phyloP scores from a whole-genome alignment of 495 filamentous ascomycete species.

The Chaetomium fimeti region DNA sequence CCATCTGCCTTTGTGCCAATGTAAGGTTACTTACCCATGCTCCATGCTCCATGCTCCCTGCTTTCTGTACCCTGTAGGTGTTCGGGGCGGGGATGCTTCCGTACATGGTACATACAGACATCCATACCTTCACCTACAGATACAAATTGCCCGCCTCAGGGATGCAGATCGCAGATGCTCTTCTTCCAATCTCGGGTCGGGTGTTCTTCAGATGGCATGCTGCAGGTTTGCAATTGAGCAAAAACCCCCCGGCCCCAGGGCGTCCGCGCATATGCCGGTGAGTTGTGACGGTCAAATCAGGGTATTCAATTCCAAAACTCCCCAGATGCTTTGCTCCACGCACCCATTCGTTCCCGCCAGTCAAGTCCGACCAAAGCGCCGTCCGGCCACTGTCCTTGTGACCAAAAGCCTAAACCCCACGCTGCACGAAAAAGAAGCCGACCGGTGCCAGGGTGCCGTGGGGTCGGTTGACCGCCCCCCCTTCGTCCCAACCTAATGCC shows the following conservation, averaged over 20 bases:
- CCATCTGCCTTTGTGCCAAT: too few relatives aligned
- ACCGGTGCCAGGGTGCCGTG: not conserved
- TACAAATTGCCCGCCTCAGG: not conserved
- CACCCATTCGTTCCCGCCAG: not conserved
- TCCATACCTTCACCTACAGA: not conserved
- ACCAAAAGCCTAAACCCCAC: slow-evolving; percentile 9
- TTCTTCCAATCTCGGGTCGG: not conserved
- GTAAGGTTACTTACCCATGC: too few relatives aligned
- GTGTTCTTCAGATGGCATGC: slow-evolving; percentile 4
- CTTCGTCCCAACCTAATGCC: not conserved
- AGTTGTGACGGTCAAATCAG: slow-evolving; percentile 13
- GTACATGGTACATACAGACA: not conserved
- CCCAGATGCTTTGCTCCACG: not conserved
- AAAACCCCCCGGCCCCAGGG: not conserved
- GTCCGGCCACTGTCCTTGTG: slow-evolving; percentile 7
- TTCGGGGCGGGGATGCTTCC: not conserved
- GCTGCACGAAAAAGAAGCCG: slow-evolving; percentile 1
- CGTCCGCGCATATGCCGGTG: slow-evolving; percentile 1
- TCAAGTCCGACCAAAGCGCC: slow-evolving; percentile 12
- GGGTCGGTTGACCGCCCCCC: slow-evolving; percentile 5
- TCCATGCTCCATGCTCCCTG: too few relatives aligned
- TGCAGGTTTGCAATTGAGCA: not conserved
- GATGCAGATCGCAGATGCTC: not conserved
- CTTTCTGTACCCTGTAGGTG: too few relatives aligned
- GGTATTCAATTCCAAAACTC: slow-evolving; percentile 18